A percentile compares a stretch with the other conserved stretches of the same genome.
These are phyloP conservation scores for Phytophthora meadii DNA, from an alignment of 352 stramenopile species.

Conservation along the genomic window DNA sequence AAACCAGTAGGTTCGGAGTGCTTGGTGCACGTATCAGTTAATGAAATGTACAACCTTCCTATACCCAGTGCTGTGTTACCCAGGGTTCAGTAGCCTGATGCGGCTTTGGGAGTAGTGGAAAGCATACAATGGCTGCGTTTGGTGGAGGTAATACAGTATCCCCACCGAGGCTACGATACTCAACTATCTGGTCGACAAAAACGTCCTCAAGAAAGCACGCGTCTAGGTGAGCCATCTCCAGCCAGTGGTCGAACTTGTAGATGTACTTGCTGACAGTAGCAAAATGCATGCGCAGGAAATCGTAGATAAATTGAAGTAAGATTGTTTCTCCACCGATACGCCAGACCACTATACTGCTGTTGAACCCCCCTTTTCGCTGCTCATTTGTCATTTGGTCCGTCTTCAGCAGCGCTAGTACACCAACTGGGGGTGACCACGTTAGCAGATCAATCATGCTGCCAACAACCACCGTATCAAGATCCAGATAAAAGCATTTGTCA, in stretches of 20 bases:
- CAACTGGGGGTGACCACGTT: slow-evolving; percentile 13
- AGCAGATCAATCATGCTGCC: slow-evolving; percentile 47
- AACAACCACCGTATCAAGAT: slow-evolving; percentile 83
- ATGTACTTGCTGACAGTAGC: slow-evolving; percentile 52
- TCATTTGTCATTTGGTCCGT: slow-evolving; percentile 83
- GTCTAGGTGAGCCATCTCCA: slow-evolving; percentile 65
- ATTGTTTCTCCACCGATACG: slow-evolving; percentile 14
- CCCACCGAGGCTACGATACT: slow-evolving; percentile 64
- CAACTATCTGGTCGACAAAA: slow-evolving; percentile 63
- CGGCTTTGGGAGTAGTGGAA: slow-evolving; percentile 82
- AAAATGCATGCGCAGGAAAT: slow-evolving; percentile 52
- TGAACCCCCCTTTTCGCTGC: slow-evolving; percentile 61
- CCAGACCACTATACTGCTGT: slow-evolving; percentile 84
- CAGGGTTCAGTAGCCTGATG: slow-evolving; percentile 58
- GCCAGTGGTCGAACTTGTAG: slow-evolving; percentile 91
- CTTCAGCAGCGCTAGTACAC: slow-evolving; percentile 42
- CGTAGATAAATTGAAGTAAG: slow-evolving; percentile 41
- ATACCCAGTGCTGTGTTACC: slow-evolving; percentile 58
- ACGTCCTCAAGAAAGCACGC: slow-evolving; percentile 52
- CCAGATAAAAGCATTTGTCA: slow-evolving; percentile 55
- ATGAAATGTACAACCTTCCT: slow-evolving; percentile 5
- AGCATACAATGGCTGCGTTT: slow-evolving; percentile 71
- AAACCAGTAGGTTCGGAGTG: slow-evolving; percentile 1
- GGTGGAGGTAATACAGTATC: slow-evolving; percentile 30
- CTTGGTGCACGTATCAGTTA: background rate